Percentiles rank a stretch among this genome's conserved stretches.
Conservation (phyloP, 306 rosid species). For the Neltuma alba region DNA sequence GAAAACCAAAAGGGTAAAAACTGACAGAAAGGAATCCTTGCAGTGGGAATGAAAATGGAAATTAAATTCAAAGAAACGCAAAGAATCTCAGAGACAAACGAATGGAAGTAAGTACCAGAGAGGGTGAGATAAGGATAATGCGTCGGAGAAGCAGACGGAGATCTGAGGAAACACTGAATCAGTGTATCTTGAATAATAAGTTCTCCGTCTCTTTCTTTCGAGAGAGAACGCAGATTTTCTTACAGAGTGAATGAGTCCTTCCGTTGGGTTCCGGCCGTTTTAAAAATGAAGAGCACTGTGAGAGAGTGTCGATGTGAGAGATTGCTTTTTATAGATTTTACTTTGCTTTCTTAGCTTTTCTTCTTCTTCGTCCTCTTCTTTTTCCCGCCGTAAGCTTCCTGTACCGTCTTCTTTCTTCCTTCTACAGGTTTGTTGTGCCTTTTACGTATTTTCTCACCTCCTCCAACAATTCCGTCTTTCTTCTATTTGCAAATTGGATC, state of each 20-base stretch:
- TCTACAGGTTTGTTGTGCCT: slow-evolving; percentile 7
- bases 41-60: not conserved
- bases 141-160: slow-evolving; percentile 19
- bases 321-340: slow-evolving; percentile 36
- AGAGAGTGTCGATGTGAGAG: not conserved
- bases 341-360: slow-evolving; percentile 16
- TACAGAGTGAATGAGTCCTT: not conserved
- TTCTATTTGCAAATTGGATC: not conserved
- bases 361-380: slow-evolving; percentile 15
- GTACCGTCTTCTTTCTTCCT: slow-evolving; percentile 16
- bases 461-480: not conserved
- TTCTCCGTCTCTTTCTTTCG: not conserved
- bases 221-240: not conserved
- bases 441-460: slow-evolving; percentile 29
- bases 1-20: not conserved
- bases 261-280: slow-evolving; percentile 8
- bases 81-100: not conserved
- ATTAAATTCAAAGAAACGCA: slow-evolving; percentile 17
- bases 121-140: not conserved
- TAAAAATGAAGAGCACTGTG: slow-evolving; percentile 9
- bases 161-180: slow-evolving; percentile 21
- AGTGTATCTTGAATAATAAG: slow-evolving; percentile 9
- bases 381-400: slow-evolving; percentile 33
- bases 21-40: not conserved
- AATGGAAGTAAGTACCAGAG: slow-evolving; percentile 25